phyloP scores from a whole-genome alignment of 2,329 filamentous ascomycete species.

The Penicillium sp. region DNA sequence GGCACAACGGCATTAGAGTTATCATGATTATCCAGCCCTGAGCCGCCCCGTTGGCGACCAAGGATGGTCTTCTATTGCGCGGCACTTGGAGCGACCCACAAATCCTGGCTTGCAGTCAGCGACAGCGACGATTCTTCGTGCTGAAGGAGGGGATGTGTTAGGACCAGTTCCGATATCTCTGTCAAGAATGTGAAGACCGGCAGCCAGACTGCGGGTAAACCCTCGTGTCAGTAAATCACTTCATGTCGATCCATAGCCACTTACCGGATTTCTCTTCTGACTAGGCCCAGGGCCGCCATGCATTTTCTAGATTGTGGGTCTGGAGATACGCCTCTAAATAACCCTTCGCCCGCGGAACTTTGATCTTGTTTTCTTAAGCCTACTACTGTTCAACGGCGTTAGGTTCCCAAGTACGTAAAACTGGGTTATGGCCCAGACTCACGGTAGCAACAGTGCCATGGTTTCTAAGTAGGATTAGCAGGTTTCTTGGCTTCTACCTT shows the following conservation, averaged over 20 bases:
- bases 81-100: slow-evolving; percentile 19
- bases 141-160: slow-evolving; percentile 10
- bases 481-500: slow-evolving; percentile 23
- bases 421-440: background rate
- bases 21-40: background rate
- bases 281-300: slow-evolving; percentile 27
- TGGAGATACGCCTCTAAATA: slow-evolving; percentile 10
- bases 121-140: slow-evolving; percentile 8
- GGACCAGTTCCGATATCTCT: slow-evolving; percentile 10
- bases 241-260: background rate
- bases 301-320: slow-evolving; percentile 16
- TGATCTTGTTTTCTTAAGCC: slow-evolving; percentile 15
- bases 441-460: slow-evolving; percentile 30
- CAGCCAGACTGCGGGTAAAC: slow-evolving; percentile 1
- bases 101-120: slow-evolving; percentile 7
- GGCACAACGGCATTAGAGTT: background rate
- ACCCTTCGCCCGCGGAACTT: slow-evolving; percentile 9
- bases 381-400: slow-evolving; percentile 1
- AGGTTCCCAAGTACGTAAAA: background rate
- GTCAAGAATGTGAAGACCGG: slow-evolving; percentile 11
- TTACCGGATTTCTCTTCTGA: slow-evolving; percentile 26
- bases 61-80: slow-evolving; percentile 9
- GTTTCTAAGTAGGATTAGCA: slow-evolving; percentile 25
- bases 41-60: background rate
- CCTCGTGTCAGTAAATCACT: background rate